phyloP scores from a whole-genome alignment of 805 yeast species.

The Debaryomyces maramus region DNA sequence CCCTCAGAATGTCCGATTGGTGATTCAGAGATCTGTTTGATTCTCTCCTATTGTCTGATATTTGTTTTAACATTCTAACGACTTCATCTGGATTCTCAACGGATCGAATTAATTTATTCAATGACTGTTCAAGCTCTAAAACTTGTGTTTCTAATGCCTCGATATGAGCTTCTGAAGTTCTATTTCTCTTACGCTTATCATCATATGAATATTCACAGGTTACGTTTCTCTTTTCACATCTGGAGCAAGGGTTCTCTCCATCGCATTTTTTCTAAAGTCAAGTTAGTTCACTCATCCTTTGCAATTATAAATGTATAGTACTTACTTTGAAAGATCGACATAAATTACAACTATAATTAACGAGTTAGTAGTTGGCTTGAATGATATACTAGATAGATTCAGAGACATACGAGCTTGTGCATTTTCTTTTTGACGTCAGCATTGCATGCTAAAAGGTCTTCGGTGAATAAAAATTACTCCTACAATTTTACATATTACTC shows the following conservation, averaged over 20 bases:
- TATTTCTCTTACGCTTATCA: constrained; percentile 8
- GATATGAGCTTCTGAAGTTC: constrained; percentile 7
- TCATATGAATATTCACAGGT: constrained; percentile 7
- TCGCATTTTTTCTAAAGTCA: constrained; percentile 9
- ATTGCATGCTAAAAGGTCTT: background rate
- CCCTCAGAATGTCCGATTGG: background rate
- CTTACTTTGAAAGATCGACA: background rate
- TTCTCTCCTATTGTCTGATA: background rate
- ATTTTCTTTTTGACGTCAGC: background rate
- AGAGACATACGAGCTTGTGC: background rate
- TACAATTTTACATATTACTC: no score
- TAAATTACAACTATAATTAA: background rate
- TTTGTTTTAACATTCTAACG: background rate
- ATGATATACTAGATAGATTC: no score
- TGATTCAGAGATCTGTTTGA: background rate
- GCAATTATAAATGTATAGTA: no score
- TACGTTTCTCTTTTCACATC: constrained; percentile 4
- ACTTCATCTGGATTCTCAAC: constrained; percentile 6
- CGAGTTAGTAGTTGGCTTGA: no score
- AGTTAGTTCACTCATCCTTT: background rate
- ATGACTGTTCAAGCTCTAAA: constrained; percentile 2
- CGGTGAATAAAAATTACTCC: background rate
- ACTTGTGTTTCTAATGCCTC: constrained; percentile 9
- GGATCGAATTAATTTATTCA: constrained; percentile 3
- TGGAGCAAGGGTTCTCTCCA: constrained; percentile 9